Evolutionary conservation across 2,329 filamentous ascomycete genomes (phyloP).

Genomic region (Metarhizium robertsii): DNA sequence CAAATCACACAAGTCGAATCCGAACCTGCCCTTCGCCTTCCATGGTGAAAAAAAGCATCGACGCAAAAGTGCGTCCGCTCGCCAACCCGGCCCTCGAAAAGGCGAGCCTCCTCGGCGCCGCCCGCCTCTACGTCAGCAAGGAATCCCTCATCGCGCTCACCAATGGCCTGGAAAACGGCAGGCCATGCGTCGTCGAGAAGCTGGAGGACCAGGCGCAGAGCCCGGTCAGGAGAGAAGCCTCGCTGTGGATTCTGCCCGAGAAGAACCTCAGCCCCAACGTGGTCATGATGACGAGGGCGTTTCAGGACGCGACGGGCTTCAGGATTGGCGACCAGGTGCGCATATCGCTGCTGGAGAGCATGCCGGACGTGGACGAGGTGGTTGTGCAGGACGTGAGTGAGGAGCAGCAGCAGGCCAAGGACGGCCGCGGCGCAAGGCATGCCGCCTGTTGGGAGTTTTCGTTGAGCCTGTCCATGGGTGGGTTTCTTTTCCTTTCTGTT

Average conservation of each 20-base stretch:
- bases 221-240: conserved; percentile 31
- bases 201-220: conserved; percentile 12
- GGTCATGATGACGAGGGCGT: conserved; percentile 61
- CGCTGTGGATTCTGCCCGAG: conserved; percentile 40
- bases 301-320: conserved; percentile 64
- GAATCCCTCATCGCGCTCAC: conserved; percentile 36
- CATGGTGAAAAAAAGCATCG: conserved; percentile 26
- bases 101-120: conserved; percentile 31
- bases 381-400: conserved; percentile 49
- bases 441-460: conserved; percentile 26
- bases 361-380: conserved; percentile 49
- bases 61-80: conserved; percentile 32
- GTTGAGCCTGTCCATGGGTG: conserved; percentile 24
- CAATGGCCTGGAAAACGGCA: conserved; percentile 32
- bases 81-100: conserved; percentile 32
- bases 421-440: conserved; percentile 20
- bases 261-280: conserved; percentile 59
- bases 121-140: conserved; percentile 38
- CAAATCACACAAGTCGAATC: too few species aligned
- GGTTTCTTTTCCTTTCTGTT: conserved; percentile 4
- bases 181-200: conserved; percentile 31
- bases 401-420: conserved; percentile 18
- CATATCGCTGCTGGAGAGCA: conserved; percentile 47
- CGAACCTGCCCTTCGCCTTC: neutral
- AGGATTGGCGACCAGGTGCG: conserved; percentile 57